These are phyloP conservation scores for Cochliopodium minus DNA, from an alignment of 208 protist genomes.

Conservation along the genomic window DNA sequence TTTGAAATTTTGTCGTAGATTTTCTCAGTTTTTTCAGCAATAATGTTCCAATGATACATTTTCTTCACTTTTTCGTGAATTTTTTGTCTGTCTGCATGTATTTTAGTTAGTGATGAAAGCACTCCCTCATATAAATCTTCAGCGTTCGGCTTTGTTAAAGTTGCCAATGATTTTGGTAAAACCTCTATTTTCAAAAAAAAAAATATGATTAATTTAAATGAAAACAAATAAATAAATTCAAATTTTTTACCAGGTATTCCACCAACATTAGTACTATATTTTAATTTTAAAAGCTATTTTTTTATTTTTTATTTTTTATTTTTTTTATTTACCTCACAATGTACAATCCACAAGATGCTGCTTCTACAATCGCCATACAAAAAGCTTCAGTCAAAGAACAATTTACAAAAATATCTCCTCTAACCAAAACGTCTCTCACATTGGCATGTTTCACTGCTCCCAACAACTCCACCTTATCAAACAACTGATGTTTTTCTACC, in stretches of 20 bases:
- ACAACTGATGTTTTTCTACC: constrained; percentile 79
- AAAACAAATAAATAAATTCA: too few relatives aligned
- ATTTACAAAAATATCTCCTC: constrained; percentile 94
- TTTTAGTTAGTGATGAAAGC: constrained; percentile 46
- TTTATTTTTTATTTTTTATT: neutral
- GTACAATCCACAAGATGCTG: constrained; percentile 70
- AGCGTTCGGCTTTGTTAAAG: constrained; percentile 64
- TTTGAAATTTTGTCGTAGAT: constrained; percentile 80
- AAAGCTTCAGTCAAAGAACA: constrained; percentile 93
- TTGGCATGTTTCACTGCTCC: constrained; percentile 72
- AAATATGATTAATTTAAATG: too few relatives aligned
- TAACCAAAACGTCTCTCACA: constrained; percentile 61
- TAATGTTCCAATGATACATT: constrained; percentile 83
- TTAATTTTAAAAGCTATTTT: constrained; percentile 22
- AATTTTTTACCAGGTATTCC: too few relatives aligned
- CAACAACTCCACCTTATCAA: constrained; percentile 81
- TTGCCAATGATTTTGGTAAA: constrained; percentile 73
- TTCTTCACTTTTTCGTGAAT: constrained; percentile 57
- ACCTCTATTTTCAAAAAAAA: too few relatives aligned
- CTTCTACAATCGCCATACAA: constrained; percentile 94
- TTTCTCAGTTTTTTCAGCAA: constrained; percentile 67
- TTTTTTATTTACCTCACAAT: constrained; percentile 37
- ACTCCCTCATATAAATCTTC: neutral
- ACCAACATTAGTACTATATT: constrained; percentile 87
- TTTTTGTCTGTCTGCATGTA: constrained; percentile 51